Evolutionary conservation across 164 flowering plant species (phyloP).

Genomic region (Vitis labrusca): DNA sequence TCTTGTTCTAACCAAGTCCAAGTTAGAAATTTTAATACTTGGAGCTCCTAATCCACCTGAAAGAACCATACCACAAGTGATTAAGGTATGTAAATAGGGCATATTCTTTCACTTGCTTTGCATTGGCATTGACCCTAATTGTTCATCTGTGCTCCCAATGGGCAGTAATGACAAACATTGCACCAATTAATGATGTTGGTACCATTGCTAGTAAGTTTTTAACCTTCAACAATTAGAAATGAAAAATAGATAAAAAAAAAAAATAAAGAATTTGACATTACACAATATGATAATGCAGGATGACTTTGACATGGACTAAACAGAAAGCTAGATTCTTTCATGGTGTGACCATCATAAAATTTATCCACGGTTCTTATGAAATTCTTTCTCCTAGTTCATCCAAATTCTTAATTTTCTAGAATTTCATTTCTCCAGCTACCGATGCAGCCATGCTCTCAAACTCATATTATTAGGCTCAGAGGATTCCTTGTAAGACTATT

Average conservation of each 20-base stretch:
- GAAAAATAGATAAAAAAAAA: background rate
- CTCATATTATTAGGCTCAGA: background rate
- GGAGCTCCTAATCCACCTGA: conserved; percentile 59
- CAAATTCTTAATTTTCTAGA: background rate
- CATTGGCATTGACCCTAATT: background rate
- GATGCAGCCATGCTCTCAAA: background rate
- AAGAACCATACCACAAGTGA: conserved; percentile 5
- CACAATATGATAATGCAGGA: background rate
- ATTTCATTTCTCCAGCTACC: background rate
- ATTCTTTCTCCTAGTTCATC: background rate
- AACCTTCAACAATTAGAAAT: background rate
- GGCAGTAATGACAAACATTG: background rate
- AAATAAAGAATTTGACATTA: background rate
- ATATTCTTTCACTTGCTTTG: background rate
- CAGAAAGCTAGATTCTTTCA: background rate
- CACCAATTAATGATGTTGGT: background rate
- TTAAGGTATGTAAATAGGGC: background rate
- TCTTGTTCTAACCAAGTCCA: conserved; percentile 25
- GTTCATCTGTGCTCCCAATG: background rate
- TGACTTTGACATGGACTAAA: background rate
- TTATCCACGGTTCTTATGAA: background rate
- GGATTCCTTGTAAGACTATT: background rate
- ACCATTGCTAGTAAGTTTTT: background rate
- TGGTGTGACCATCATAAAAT: background rate
- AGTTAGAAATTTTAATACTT: conserved; percentile 30